A percentile compares a stretch with the other conserved stretches of the same genome.
Conservation (phyloP, 441 rosid species). For the Theobroma grandiflorum region DNA sequence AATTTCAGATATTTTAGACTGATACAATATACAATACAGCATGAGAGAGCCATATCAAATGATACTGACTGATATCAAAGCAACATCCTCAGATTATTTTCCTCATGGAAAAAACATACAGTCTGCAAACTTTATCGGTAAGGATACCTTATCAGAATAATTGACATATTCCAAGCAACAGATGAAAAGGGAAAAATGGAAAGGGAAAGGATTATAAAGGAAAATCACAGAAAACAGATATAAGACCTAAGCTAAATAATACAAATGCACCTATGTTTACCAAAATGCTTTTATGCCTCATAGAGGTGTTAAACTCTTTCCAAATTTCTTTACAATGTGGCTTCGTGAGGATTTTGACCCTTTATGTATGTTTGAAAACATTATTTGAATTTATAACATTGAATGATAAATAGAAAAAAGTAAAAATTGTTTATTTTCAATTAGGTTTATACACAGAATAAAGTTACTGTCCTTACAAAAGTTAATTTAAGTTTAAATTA, state of each 20-base stretch:
- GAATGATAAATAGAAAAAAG: background rate
- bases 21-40: background rate
- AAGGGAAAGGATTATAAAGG: background rate
- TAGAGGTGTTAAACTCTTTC: background rate
- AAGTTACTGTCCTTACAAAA: background rate
- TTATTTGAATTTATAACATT: background rate
- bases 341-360: background rate
- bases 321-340: background rate
- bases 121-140: background rate
- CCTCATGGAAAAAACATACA: background rate
- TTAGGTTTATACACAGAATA: background rate
- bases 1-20: background rate
- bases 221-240: background rate
- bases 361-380: background rate
- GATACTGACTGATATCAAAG: background rate
- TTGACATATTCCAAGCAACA: background rate
- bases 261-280: background rate
- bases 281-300: background rate
- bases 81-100: background rate
- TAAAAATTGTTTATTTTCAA: background rate
- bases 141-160: background rate
- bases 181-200: background rate
- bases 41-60: background rate
- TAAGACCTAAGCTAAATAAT: background rate
- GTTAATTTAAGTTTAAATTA: background rate